These are phyloP conservation scores for Potentilla sterilis DNA, from an alignment of 306 rosid genomes.

Conservation along the genomic window DNA sequence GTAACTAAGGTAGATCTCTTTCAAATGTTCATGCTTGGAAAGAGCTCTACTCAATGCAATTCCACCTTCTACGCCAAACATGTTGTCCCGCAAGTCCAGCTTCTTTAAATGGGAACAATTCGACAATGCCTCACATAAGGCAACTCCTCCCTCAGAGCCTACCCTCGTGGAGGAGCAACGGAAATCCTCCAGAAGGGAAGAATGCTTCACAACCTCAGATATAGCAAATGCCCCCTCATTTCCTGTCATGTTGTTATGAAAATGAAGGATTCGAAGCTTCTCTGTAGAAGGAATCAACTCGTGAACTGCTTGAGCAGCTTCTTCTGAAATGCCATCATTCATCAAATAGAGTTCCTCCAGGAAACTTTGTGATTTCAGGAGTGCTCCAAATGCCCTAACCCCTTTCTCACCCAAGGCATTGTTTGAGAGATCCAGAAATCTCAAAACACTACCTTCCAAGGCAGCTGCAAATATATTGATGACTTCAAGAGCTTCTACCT, in stretches of 20 bases:
- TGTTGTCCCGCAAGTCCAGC: constrained; percentile 91
- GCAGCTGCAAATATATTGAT: constrained; percentile 77
- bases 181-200: constrained; percentile 67
- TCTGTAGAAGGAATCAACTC: constrained; percentile 81
- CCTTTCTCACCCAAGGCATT: constrained; percentile 95
- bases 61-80: constrained; percentile 84
- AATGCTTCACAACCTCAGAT: constrained; percentile 63
- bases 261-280: constrained; percentile 72
- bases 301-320: constrained; percentile 75
- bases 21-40: constrained; percentile 51
- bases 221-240: constrained; percentile 78
- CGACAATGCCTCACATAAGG: constrained; percentile 62
- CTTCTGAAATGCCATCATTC: constrained; percentile 84
- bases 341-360: constrained; percentile 83
- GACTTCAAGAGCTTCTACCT: constrained; percentile 75
- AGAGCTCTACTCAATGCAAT: constrained; percentile 74
- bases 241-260: constrained; percentile 86
- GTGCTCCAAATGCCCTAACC: constrained; percentile 78
- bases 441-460: constrained; percentile 62
- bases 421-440: constrained; percentile 70
- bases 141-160: constrained; percentile 76
- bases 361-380: constrained; percentile 65
- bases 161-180: constrained; percentile 87
- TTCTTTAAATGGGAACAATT: constrained; percentile 56
- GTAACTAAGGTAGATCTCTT: constrained; percentile 77